phyloP scores from a whole-genome alignment of 1,284 basidiomycete species.

The Ustilago trichophora region DNA sequence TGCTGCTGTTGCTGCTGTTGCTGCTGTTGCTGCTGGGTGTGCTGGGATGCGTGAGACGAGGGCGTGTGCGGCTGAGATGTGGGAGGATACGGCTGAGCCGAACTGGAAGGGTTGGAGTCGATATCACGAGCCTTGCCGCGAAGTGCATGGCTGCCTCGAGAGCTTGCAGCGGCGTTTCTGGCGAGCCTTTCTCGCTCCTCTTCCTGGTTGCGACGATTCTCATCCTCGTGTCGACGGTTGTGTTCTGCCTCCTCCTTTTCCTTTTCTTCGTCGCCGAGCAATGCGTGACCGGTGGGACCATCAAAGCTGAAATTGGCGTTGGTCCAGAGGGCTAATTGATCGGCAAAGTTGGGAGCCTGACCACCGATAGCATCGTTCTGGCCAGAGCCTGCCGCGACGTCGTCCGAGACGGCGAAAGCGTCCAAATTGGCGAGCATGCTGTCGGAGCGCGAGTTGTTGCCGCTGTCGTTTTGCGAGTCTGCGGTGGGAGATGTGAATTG shows the following conservation, averaged over 20 bases:
- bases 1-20: no score
- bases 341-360: slow-evolving; percentile 57
- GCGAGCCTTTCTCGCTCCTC: slow-evolving; percentile 48
- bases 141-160: slow-evolving; percentile 36
- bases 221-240: slow-evolving; percentile 48
- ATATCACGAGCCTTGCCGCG: slow-evolving; percentile 44
- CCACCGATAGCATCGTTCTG: slow-evolving; percentile 30
- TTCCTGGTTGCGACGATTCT: slow-evolving; percentile 51
- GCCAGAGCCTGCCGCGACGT: slow-evolving; percentile 23
- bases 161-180: slow-evolving; percentile 50
- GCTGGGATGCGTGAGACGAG: slow-evolving; percentile 18
- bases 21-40: slow-evolving; percentile 16
- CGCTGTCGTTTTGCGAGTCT: slow-evolving; percentile 35
- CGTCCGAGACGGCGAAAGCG: slow-evolving; percentile 42
- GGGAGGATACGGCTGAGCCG: slow-evolving; percentile 20
- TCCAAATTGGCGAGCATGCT: slow-evolving; percentile 51
- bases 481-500: slow-evolving; percentile 51
- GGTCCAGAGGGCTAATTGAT: slow-evolving; percentile 65
- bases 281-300: slow-evolving; percentile 64
- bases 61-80: slow-evolving; percentile 25
- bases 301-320: slow-evolving; percentile 66
- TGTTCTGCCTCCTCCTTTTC: slow-evolving; percentile 59
- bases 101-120: slow-evolving; percentile 17
- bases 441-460: slow-evolving; percentile 29
- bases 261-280: slow-evolving; percentile 65